phyloP scores from a whole-genome alignment of 306 rosid genomes.

The Pterocarpus santalinus region DNA sequence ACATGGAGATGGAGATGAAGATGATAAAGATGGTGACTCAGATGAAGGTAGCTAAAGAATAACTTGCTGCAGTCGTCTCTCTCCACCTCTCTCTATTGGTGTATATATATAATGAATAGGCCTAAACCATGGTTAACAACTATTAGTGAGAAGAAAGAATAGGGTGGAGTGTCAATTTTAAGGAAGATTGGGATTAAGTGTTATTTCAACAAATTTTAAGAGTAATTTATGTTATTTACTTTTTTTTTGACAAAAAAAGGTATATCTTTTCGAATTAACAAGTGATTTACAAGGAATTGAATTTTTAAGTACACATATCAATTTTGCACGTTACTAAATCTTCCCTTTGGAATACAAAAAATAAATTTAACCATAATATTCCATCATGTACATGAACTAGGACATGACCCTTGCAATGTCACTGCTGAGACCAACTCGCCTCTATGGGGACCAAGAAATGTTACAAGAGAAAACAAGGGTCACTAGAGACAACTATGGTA shows the following conservation, averaged over 20 bases:
- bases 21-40: no score
- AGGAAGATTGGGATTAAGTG: no score
- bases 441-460: neutral
- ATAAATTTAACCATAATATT: neutral
- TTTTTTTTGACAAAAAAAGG: neutral
- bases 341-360: neutral
- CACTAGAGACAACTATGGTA: conserved; percentile 48
- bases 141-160: no score
- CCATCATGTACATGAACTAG: conserved; percentile 13
- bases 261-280: no score
- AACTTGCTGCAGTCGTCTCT: no score
- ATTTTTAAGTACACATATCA: neutral
- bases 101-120: no score
- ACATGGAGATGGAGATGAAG: no score
- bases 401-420: conserved; percentile 52
- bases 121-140: no score
- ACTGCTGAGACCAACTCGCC: conserved; percentile 39
- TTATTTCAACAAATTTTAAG: no score
- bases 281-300: neutral
- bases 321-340: neutral
- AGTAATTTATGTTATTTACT: neutral
- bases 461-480: conserved; percentile 24
- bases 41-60: no score
- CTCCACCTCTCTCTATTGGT: no score
- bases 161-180: no score